Evolutionary conservation across 352 stramenopile genomes (phyloP).

Genomic region (Elongisporangium undulatum): DNA sequence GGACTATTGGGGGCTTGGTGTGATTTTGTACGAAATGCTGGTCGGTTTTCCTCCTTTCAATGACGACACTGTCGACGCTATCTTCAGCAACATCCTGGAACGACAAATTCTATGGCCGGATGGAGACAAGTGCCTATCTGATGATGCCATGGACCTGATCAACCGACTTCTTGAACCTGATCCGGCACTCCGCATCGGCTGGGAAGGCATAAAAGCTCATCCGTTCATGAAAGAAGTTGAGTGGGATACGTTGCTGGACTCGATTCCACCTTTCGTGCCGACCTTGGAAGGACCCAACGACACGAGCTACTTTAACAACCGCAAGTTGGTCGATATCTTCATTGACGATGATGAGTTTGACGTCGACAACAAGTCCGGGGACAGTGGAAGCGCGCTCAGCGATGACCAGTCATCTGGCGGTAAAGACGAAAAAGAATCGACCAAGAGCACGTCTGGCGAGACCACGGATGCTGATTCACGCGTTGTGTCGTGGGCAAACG

Average conservation of each 20-base stretch:
- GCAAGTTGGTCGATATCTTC: slow-evolving; percentile 82
- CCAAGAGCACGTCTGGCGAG: not conserved
- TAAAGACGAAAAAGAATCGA: not conserved
- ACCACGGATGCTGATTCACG: not conserved
- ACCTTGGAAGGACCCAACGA: slow-evolving; percentile 82
- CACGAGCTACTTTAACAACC: slow-evolving; percentile 90
- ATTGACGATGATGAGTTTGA: slow-evolving; percentile 82
- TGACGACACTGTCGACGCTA: slow-evolving; percentile 83
- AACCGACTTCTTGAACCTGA: slow-evolving; percentile 70
- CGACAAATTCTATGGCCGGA: slow-evolving; percentile 85
- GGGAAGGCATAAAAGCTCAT: slow-evolving; percentile 59
- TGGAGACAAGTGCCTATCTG: slow-evolving; percentile 83
- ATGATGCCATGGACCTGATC: slow-evolving; percentile 80
- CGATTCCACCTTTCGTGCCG: slow-evolving; percentile 81
- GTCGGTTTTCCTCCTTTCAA: slow-evolving; percentile 89
- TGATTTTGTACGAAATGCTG: slow-evolving; percentile 90
- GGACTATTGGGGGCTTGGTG: slow-evolving; percentile 88
- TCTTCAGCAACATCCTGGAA: slow-evolving; percentile 85
- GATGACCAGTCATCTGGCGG: not conserved
- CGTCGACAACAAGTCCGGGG: slow-evolving; percentile 33
- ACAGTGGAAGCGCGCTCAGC: slow-evolving; percentile 11
- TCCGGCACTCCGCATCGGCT: slow-evolving; percentile 55
- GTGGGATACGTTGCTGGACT: slow-evolving; percentile 77
- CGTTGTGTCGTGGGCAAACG: not conserved
- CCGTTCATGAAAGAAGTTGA: slow-evolving; percentile 76